Evolutionary conservation across 2,329 filamentous ascomycete genomes (phyloP).

Genomic region (Monosporascus cannonballus): DNA sequence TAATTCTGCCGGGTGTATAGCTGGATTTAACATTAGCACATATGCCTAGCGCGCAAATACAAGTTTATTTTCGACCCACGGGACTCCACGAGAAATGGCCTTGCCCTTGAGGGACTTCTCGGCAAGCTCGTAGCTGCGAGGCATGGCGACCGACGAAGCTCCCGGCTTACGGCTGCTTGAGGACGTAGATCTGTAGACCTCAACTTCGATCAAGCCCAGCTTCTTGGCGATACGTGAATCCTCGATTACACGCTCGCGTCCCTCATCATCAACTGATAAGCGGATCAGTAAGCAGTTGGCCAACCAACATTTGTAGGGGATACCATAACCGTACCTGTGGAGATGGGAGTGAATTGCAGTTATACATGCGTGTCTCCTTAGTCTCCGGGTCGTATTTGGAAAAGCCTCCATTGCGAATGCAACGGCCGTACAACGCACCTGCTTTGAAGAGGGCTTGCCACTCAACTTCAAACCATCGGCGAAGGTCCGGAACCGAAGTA

Average conservation of each 20-base stretch:
- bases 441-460: not conserved
- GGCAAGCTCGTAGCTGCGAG: conserved; percentile 13
- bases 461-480: conserved; percentile 17
- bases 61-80: conserved; percentile 11
- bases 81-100: conserved; percentile 25
- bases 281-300: not conserved
- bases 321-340: conserved; percentile 14
- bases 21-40: conserved; percentile 1
- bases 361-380: conserved; percentile 7
- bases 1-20: not conserved
- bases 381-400: not conserved
- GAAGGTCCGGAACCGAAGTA: conserved; percentile 3
- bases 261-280: conserved; percentile 13
- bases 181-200: conserved; percentile 6
- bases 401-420: not conserved
- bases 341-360: conserved; percentile 20
- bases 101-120: conserved; percentile 28
- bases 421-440: not conserved
- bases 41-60: not conserved
- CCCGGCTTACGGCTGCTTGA: not conserved
- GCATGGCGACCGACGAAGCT: not conserved
- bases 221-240: conserved; percentile 14
- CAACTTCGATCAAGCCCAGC: conserved; percentile 22
- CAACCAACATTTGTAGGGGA: too few species aligned
- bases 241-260: conserved; percentile 12